These are phyloP conservation scores for Diplocarpon mali DNA, from an alignment of 2,329 filamentous ascomycete genomes.

Conservation along the genomic window DNA sequence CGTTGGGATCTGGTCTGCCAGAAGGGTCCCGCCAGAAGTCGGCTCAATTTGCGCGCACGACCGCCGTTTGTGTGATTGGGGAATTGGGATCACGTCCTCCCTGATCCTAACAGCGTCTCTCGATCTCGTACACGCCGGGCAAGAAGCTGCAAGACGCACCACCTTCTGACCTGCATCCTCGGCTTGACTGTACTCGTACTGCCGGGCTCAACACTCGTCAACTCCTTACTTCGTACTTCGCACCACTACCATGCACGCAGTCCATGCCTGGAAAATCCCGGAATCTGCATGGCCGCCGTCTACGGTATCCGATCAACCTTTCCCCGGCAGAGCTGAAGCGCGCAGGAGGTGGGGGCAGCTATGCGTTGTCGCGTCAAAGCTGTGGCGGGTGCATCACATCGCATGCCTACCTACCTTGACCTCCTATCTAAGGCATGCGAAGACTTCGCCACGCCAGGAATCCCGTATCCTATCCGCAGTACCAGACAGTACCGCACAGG, in stretches of 20 bases:
- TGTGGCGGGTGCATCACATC: constrained; percentile 18
- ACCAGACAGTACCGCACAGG: too few species aligned
- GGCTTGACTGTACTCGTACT: too few species aligned
- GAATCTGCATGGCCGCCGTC: neutral
- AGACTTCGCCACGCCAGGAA: constrained; percentile 5
- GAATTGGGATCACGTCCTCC: too few species aligned
- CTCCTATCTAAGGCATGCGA: neutral
- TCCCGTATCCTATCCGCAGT: neutral
- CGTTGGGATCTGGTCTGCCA: too few species aligned
- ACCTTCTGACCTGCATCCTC: constrained; percentile 8
- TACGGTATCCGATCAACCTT: neutral
- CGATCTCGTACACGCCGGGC: neutral
- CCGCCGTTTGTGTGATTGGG: too few species aligned
- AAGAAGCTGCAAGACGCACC: neutral
- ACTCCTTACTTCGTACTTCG: neutral
- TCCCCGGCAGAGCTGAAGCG: constrained; percentile 23
- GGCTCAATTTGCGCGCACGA: too few species aligned
- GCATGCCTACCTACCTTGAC: neutral
- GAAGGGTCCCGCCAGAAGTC: too few species aligned
- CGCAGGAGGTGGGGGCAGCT: constrained; percentile 16
- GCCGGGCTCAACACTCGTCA: too few species aligned
- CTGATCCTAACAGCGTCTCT: too few species aligned
- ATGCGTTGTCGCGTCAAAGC: constrained; percentile 18
- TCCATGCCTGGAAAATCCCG: neutral
- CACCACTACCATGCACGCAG: neutral